Evolutionary conservation across 345 rosid species (phyloP).

Genomic region (Populus simonii): DNA sequence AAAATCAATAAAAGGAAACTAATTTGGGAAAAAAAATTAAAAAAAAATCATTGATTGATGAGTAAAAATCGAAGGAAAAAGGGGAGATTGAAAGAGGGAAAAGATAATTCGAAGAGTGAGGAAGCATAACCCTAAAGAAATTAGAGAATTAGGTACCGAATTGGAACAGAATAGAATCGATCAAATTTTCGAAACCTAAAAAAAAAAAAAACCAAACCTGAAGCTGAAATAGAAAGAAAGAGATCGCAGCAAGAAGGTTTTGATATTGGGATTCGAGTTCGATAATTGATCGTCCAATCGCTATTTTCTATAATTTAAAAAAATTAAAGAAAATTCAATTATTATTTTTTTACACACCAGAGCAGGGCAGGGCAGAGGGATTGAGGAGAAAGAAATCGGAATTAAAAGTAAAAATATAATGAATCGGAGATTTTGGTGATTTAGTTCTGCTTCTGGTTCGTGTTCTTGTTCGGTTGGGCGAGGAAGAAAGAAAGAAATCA

Average conservation of each 20-base stretch:
- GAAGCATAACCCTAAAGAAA: not conserved
- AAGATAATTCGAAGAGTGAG: not conserved
- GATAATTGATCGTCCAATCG: constrained; percentile 17
- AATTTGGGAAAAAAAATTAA: no score
- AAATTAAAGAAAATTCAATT: no score
- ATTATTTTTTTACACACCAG: not conserved
- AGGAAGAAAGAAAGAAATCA: not conserved
- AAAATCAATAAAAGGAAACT: not conserved
- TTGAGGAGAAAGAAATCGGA: not conserved
- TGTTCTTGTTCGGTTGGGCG: not conserved
- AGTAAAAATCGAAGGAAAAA: no score
- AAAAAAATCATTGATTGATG: not conserved
- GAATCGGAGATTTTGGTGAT: not conserved
- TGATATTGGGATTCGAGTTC: not conserved
- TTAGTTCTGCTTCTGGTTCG: not conserved
- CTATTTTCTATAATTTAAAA: not conserved
- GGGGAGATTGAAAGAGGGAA: not conserved
- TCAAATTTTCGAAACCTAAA: no score
- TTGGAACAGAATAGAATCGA: not conserved
- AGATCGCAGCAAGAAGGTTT: not conserved
- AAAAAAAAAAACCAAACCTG: not conserved
- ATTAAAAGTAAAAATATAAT: no score
- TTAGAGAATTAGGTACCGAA: not conserved
- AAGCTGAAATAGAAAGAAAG: constrained; percentile 11
- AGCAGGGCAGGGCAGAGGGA: not conserved